phyloP scores from a whole-genome alignment of 345 rosid species.

The Eucalyptus albens region DNA sequence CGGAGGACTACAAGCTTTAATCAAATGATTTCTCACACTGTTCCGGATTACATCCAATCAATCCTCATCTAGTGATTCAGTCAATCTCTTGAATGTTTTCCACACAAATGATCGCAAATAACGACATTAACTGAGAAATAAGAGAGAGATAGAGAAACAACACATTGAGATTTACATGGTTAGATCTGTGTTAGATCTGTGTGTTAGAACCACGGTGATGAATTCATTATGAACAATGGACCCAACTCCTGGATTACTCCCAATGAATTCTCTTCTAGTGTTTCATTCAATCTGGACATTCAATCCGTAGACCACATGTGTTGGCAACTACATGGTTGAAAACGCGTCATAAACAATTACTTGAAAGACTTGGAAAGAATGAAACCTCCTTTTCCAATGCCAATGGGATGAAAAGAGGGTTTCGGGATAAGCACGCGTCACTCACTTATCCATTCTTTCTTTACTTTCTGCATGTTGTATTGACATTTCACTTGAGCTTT shows the following conservation, averaged over 20 bases:
- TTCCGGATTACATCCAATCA: neutral
- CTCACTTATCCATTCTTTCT: neutral
- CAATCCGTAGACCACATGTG: neutral
- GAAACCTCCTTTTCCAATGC: neutral
- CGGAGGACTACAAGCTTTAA: neutral
- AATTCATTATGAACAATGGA: neutral
- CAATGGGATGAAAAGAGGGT: neutral
- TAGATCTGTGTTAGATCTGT: neutral
- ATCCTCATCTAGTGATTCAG: neutral
- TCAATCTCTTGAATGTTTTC: neutral
- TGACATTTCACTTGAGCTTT: neutral
- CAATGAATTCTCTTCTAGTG: neutral
- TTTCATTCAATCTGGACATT: neutral
- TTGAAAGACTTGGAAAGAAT: neutral
- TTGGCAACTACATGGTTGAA: neutral
- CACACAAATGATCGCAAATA: neutral
- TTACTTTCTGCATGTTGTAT: neutral
- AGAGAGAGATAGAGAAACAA: neutral
- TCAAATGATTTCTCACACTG: neutral
- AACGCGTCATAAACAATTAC: neutral
- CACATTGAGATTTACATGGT: neutral
- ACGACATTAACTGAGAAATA: neutral
- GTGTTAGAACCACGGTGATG: neutral
- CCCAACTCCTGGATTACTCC: neutral
- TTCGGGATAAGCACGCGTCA: neutral